Conservation (phyloP, 2,329 filamentous ascomycete genomes). For the Aspergillus sergii region DNA sequence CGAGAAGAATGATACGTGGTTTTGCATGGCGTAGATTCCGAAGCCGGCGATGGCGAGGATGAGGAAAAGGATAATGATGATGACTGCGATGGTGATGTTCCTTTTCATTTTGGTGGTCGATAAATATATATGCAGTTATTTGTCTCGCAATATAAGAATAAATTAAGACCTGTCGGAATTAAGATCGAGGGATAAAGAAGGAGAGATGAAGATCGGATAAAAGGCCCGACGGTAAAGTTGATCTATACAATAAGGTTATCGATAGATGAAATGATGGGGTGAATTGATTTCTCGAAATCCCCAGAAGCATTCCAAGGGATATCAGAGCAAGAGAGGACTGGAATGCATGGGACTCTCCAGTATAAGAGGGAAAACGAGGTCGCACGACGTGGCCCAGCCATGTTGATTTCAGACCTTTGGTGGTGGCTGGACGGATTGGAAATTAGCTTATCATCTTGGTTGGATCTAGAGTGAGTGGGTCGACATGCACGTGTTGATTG, state of each 20-base stretch:
- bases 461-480: neutral
- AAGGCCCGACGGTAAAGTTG: neutral
- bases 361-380: constrained; percentile 13
- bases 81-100: constrained; percentile 53
- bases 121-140: neutral
- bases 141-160: neutral
- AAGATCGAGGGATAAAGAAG: neutral
- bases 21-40: constrained; percentile 37
- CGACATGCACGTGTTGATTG: neutral
- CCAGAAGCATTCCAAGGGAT: constrained; percentile 13
- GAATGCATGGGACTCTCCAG: neutral
- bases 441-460: neutral
- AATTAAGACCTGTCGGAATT: neutral
- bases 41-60: constrained; percentile 47
- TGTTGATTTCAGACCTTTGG: constrained; percentile 18
- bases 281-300: neutral
- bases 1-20: constrained; percentile 35
- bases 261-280: neutral
- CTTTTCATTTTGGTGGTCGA: constrained; percentile 37
- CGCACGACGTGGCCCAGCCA: constrained; percentile 19
- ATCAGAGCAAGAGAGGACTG: constrained; percentile 5
- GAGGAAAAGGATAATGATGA: constrained; percentile 53
- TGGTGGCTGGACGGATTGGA: constrained; percentile 17
- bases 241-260: neutral
- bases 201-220: neutral